Percentiles rank a stretch among this genome's conserved stretches.
phyloP scores from a whole-genome alignment of 1,284 basidiomycete species.

The Apiotrichum laibachii region DNA sequence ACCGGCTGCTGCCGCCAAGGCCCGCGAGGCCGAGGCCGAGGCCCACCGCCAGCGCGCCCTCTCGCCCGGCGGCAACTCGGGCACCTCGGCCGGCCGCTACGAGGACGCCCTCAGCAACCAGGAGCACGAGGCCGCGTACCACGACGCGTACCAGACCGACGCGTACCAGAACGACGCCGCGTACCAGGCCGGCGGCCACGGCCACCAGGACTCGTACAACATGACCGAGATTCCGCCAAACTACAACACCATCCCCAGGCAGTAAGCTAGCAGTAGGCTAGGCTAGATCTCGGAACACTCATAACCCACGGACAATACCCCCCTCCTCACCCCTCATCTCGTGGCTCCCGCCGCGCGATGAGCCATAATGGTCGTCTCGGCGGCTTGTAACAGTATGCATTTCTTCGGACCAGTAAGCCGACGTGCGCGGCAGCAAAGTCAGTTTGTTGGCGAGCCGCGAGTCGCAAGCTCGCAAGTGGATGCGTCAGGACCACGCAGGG shows the following conservation, averaged over 20 bases:
- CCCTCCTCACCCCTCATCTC: not conserved
- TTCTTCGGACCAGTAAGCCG: not conserved
- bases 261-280: not conserved
- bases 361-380: slow-evolving; percentile 2
- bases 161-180: not conserved
- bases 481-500: too few species aligned
- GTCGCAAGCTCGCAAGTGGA: too few species aligned
- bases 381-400: slow-evolving; percentile 7
- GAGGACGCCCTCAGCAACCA: slow-evolving; percentile 3
- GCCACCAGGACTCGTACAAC: slow-evolving; percentile 27
- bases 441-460: too few species aligned
- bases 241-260: slow-evolving; percentile 25
- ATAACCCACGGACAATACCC: not conserved
- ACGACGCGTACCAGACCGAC: slow-evolving; percentile 31
- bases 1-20: slow-evolving; percentile 38
- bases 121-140: slow-evolving; percentile 8
- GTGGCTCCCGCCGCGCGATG: not conserved
- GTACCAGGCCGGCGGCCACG: slow-evolving; percentile 10
- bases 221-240: slow-evolving; percentile 44
- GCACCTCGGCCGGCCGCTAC: not conserved
- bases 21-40: slow-evolving; percentile 36
- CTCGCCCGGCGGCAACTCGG: not conserved
- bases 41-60: slow-evolving; percentile 22
- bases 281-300: not conserved
- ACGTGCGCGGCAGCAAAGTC: not conserved